These are phyloP conservation scores for Penicillium salamii DNA, from an alignment of 495 filamentous ascomycete genomes.

Conservation along the genomic window DNA sequence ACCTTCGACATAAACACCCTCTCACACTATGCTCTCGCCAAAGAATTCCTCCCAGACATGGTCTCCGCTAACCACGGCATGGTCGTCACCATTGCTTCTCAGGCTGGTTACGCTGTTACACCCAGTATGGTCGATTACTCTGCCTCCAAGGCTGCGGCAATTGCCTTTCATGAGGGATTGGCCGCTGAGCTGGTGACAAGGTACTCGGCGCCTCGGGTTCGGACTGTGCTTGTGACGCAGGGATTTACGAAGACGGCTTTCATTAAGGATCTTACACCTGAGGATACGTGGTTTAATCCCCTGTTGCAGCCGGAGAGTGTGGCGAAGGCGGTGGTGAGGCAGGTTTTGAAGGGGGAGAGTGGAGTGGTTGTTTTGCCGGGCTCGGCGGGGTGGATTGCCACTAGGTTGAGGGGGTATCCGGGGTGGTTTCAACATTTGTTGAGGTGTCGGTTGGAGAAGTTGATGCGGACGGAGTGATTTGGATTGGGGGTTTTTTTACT, in stretches of 20 bases:
- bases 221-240: slow-evolving; percentile 65
- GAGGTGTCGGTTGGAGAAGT: slow-evolving; percentile 28
- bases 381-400: slow-evolving; percentile 27
- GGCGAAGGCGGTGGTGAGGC: slow-evolving; percentile 58
- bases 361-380: slow-evolving; percentile 56
- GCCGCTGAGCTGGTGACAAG: slow-evolving; percentile 56
- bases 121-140: slow-evolving; percentile 69
- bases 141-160: slow-evolving; percentile 63
- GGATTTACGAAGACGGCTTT: slow-evolving; percentile 61
- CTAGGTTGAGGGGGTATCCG: slow-evolving; percentile 35
- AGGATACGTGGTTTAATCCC: slow-evolving; percentile 54
- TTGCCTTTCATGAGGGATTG: slow-evolving; percentile 69
- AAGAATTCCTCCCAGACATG: slow-evolving; percentile 68
- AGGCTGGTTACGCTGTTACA: slow-evolving; percentile 56
- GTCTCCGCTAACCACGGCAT: slow-evolving; percentile 65
- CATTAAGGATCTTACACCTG: slow-evolving; percentile 55
- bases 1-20: slow-evolving; percentile 73
- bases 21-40: slow-evolving; percentile 61
- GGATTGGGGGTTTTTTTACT: neutral
- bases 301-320: slow-evolving; percentile 60
- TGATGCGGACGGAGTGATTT: slow-evolving; percentile 27
- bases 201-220: slow-evolving; percentile 62
- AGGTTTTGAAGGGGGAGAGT: slow-evolving; percentile 56
- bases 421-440: slow-evolving; percentile 41
- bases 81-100: slow-evolving; percentile 68